Evolutionary conservation across 768 basidiomycete genomes (phyloP).

Genomic region (Neoboletus magnificus): DNA sequence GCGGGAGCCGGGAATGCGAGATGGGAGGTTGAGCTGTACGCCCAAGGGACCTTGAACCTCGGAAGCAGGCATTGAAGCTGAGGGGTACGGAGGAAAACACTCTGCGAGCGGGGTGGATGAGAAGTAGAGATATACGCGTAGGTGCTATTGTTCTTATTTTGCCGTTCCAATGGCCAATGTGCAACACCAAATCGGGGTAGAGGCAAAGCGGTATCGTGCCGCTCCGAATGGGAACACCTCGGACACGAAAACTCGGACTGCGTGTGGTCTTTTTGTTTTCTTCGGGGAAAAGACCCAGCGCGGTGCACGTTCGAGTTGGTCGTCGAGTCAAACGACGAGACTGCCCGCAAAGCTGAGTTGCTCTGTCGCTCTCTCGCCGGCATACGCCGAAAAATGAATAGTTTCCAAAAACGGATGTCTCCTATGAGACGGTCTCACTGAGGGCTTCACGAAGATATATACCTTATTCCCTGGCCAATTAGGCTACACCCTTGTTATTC

Average conservation of each 20-base stretch:
- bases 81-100: neutral
- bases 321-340: constrained; percentile 5
- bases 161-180: constrained; percentile 1
- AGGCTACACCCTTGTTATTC: neutral
- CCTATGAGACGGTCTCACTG: neutral
- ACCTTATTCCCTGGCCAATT: too few relatives aligned
- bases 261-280: neutral
- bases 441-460: too few relatives aligned
- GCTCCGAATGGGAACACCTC: neutral
- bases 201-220: constrained; percentile 1
- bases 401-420: neutral
- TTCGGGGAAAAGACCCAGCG: neutral
- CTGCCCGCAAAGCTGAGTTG: constrained; percentile 8
- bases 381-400: constrained; percentile 19
- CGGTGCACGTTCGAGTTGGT: constrained; percentile 4
- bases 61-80: constrained; percentile 18
- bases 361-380: constrained; percentile 12
- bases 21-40: constrained; percentile 14
- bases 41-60: constrained; percentile 23
- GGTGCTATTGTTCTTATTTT: constrained; percentile 18
- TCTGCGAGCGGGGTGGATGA: neutral
- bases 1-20: constrained; percentile 9
- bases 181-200: constrained; percentile 22
- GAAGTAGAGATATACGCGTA: neutral
- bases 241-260: neutral